Conservation (phyloP, 1,284 basidiomycete genomes). For the Calocybe gambosa region DNA sequence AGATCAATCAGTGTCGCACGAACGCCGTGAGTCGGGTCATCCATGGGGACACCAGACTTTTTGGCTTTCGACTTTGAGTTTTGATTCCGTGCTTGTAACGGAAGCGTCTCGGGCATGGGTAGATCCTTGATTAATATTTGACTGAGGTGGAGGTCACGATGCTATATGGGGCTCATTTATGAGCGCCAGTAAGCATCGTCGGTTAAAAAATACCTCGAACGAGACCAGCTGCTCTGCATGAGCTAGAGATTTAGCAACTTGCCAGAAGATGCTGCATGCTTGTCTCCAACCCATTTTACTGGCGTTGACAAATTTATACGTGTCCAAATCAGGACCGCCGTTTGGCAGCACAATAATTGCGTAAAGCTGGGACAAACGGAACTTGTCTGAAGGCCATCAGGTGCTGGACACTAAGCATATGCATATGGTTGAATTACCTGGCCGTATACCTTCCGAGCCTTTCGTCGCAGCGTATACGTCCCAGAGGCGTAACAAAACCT, state of each 20-base stretch:
- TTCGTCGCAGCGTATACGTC: slow-evolving; percentile 70
- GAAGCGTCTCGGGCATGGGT: slow-evolving; percentile 22
- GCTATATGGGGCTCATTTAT: slow-evolving; percentile 48
- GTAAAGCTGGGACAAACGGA: slow-evolving; percentile 74
- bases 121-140: slow-evolving; percentile 81
- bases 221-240: slow-evolving; percentile 71
- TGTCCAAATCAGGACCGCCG: slow-evolving; percentile 86
- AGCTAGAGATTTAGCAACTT: slow-evolving; percentile 72
- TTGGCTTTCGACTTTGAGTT: slow-evolving; percentile 23
- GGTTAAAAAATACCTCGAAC: slow-evolving; percentile 69
- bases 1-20: slow-evolving; percentile 89
- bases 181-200: slow-evolving; percentile 1
- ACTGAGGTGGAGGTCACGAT: slow-evolving; percentile 98
- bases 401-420: background rate
- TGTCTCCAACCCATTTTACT: slow-evolving; percentile 71
- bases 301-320: slow-evolving; percentile 57
- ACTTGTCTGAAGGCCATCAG: slow-evolving; percentile 46
- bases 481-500: slow-evolving; percentile 76
- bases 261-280: slow-evolving; percentile 88
- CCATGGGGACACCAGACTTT: slow-evolving; percentile 42
- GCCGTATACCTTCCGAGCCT: slow-evolving; percentile 81
- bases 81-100: slow-evolving; percentile 26
- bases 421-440: slow-evolving; percentile 47
- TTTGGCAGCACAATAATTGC: slow-evolving; percentile 86
- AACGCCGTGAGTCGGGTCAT: slow-evolving; percentile 55